A percentile compares a stretch with the other conserved stretches of the same genome.
Evolutionary conservation across 208 protist species (phyloP).

Genomic region (Phytomonas serpens): DNA sequence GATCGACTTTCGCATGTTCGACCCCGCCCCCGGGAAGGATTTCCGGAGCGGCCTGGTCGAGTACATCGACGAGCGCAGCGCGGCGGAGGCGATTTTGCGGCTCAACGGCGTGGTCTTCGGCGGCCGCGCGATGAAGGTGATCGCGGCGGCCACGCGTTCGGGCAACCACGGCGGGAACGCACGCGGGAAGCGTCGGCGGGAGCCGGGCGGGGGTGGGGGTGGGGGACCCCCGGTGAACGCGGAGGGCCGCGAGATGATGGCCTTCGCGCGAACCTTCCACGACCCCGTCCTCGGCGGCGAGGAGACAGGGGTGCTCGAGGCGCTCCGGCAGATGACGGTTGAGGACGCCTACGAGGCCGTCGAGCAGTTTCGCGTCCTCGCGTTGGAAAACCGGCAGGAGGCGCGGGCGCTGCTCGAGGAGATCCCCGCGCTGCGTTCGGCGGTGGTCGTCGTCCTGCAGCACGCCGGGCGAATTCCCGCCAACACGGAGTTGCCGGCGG

Average conservation of each 20-base stretch:
- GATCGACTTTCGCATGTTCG: constrained; percentile 57
- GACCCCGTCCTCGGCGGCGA: constrained; percentile 64
- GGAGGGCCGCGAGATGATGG: constrained; percentile 1
- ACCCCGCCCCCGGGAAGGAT: constrained; percentile 52
- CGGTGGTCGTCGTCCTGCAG: constrained; percentile 75
- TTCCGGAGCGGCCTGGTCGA: constrained; percentile 70
- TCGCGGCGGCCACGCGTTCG: constrained; percentile 10
- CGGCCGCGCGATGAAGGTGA: constrained; percentile 61
- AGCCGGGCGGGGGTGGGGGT: background rate
- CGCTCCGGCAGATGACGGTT: constrained; percentile 35
- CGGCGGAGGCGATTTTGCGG: constrained; percentile 60
- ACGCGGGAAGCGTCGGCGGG: constrained; percentile 23
- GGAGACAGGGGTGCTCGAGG: constrained; percentile 41
- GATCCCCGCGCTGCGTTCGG: constrained; percentile 56
- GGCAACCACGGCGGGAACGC: background rate
- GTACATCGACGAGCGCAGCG: constrained; percentile 69
- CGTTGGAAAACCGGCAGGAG: constrained; percentile 55
- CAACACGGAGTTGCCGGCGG: constrained; percentile 33
- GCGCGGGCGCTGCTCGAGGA: constrained; percentile 54
- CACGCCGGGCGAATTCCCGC: constrained; percentile 58
- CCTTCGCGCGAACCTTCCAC: constrained; percentile 14
- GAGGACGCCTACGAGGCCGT: constrained; percentile 82
- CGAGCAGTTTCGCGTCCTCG: constrained; percentile 81
- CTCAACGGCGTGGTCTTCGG: constrained; percentile 73
- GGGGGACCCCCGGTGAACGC: background rate